A percentile compares a stretch with the other conserved stretches of the same genome.
Conservation (phyloP, 1,284 basidiomycete genomes). For the Boletus sp. region DNA sequence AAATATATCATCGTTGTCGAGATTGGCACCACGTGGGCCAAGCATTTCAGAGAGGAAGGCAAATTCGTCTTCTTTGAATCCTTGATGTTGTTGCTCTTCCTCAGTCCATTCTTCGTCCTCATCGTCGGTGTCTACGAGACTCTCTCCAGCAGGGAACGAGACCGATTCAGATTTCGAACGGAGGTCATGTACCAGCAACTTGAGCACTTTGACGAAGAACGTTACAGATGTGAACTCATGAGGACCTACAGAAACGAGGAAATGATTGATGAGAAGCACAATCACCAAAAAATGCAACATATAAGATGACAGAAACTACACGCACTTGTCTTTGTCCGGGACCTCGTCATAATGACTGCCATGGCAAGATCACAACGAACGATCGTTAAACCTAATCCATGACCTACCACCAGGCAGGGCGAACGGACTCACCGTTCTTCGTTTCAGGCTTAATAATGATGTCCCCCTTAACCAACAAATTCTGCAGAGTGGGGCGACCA, state of each 20-base stretch:
- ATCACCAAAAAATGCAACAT: conserved; percentile 10
- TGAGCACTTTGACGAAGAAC: conserved; percentile 90
- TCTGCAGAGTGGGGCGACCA: conserved; percentile 60
- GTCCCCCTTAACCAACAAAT: conserved; percentile 85
- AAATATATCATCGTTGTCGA: conserved; percentile 69
- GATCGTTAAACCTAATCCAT: conserved; percentile 16
- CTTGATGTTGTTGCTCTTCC: conserved; percentile 59
- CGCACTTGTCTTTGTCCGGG: conserved; percentile 81
- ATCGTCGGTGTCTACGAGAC: conserved; percentile 71
- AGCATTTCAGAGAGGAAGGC: conserved; percentile 67
- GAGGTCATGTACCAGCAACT: conserved; percentile 82
- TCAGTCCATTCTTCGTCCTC: conserved; percentile 89
- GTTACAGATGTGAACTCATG: conserved; percentile 81
- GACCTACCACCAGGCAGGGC: background rate
- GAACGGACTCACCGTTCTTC: conserved; percentile 61
- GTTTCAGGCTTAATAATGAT: conserved; percentile 80
- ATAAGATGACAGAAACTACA: conserved; percentile 14
- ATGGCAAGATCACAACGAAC: conserved; percentile 18
- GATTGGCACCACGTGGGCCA: conserved; percentile 61
- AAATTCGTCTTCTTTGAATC: conserved; percentile 58
- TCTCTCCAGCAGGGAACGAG: conserved; percentile 52
- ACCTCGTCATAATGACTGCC: conserved; percentile 92
- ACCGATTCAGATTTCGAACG: conserved; percentile 69
- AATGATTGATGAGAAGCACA: conserved; percentile 13
- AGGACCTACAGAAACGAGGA: conserved; percentile 51